phyloP scores from a whole-genome alignment of 352 stramenopile species.

The Phytophthora colocasiae region DNA sequence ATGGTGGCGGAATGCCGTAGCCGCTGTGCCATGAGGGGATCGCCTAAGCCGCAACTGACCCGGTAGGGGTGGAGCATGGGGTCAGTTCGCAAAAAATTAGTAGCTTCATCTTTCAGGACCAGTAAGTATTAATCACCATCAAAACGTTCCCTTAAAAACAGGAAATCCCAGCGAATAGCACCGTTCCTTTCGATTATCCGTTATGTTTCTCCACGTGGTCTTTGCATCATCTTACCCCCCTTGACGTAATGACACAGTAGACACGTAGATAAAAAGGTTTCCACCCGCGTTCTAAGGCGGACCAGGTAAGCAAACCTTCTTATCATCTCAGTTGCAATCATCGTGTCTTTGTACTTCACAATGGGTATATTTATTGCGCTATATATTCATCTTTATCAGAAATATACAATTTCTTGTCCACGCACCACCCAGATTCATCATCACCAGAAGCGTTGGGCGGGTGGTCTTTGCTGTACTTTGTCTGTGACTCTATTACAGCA shows the following conservation, averaged over 20 bases:
- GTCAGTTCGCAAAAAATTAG: constrained; percentile 8
- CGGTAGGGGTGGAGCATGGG: constrained; percentile 16
- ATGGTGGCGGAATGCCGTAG: constrained; percentile 28
- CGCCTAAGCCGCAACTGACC: constrained; percentile 16
- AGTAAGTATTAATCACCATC: no score
- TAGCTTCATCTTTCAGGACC: constrained; percentile 15
- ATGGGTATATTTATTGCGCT: constrained; percentile 2
- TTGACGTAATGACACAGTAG: constrained; percentile 20
- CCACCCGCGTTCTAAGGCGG: constrained; percentile 13
- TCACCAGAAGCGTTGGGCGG: background rate
- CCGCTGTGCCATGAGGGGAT: constrained; percentile 34
- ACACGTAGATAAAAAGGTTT: constrained; percentile 2
- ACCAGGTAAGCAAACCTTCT: background rate
- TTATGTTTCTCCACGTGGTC: no score
- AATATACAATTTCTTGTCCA: constrained; percentile 9
- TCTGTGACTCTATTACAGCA: background rate
- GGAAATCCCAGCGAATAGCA: no score
- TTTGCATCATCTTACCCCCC: background rate
- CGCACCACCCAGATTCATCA: constrained; percentile 6
- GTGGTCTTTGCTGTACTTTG: background rate
- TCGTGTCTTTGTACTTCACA: constrained; percentile 11
- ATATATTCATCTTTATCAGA: background rate
- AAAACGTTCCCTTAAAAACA: no score
- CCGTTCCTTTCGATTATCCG: no score
- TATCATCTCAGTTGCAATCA: background rate